Percentiles rank a stretch among this genome's conserved stretches.
Evolutionary conservation across 2,329 filamentous ascomycete genomes (phyloP).

Genomic region (Fusarium sp.): DNA sequence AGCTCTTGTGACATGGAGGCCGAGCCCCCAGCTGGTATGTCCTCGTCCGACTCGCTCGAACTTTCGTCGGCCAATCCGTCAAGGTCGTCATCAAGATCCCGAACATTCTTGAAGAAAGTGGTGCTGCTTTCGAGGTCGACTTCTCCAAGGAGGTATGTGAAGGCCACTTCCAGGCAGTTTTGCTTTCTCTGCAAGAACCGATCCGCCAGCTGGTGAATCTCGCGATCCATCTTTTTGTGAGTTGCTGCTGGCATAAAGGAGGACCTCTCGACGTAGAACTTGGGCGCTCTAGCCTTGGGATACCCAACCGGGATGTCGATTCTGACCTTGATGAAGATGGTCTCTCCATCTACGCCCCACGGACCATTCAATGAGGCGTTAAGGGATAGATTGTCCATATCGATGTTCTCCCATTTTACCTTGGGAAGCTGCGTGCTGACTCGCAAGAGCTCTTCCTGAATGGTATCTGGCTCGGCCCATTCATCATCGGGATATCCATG

Average conservation of each 20-base stretch:
- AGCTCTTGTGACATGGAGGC: constrained; percentile 73
- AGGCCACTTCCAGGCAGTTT: constrained; percentile 72
- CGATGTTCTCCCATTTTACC: constrained; percentile 73
- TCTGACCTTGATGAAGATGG: constrained; percentile 72
- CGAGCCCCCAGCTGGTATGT: constrained; percentile 64
- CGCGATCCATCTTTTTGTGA: constrained; percentile 63
- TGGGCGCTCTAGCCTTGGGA: constrained; percentile 68
- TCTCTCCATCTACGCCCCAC: constrained; percentile 68
- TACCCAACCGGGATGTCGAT: constrained; percentile 71
- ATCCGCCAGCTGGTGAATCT: constrained; percentile 67
- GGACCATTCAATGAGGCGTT: constrained; percentile 74
- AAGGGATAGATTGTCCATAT: constrained; percentile 71
- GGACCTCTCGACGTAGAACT: constrained; percentile 71
- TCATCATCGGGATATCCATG: constrained; percentile 66
- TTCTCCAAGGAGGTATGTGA: constrained; percentile 74
- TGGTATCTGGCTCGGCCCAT: constrained; percentile 71
- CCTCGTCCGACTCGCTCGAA: constrained; percentile 83
- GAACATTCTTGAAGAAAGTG: constrained; percentile 72
- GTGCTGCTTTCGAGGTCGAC: constrained; percentile 71
- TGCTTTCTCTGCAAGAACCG: constrained; percentile 68
- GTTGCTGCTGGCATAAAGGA: constrained; percentile 70
- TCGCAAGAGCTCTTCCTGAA: constrained; percentile 74
- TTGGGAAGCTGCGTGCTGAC: constrained; percentile 73
- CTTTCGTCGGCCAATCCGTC: constrained; percentile 77
- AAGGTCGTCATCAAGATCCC: constrained; percentile 70